Conservation (phyloP, 495 filamentous ascomycete genomes). For the Hypoxylon trugodes region DNA sequence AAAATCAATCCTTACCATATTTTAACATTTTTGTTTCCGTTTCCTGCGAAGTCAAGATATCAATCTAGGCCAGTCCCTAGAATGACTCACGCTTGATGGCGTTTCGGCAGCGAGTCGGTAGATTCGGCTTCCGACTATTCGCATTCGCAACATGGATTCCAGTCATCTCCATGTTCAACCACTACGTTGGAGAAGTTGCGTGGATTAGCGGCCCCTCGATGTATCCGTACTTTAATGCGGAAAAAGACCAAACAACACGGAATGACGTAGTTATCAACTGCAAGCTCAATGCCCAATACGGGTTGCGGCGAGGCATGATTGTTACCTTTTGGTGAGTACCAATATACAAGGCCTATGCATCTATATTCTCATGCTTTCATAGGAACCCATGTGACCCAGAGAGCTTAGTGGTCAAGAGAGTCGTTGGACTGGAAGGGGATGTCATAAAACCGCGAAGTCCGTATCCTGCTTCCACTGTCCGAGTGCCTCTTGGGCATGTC, state of each 20-base stretch:
- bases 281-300: conserved; percentile 56
- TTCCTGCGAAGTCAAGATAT: neutral
- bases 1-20: neutral
- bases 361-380: neutral
- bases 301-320: conserved; percentile 61
- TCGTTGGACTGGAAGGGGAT: conserved; percentile 76
- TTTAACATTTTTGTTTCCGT: neutral
- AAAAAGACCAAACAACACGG: conserved; percentile 64
- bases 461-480: conserved; percentile 63
- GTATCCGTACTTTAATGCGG: conserved; percentile 78
- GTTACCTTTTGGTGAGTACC: conserved; percentile 60
- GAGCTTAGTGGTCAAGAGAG: conserved; percentile 70
- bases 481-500: conserved; percentile 74
- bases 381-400: conserved; percentile 72
- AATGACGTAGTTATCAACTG: conserved; percentile 62
- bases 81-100: conserved; percentile 39
- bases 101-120: conserved; percentile 44
- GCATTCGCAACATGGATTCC: conserved; percentile 68
- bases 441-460: conserved; percentile 67
- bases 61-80: neutral
- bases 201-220: conserved; percentile 75
- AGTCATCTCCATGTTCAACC: conserved; percentile 69
- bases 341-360: neutral
- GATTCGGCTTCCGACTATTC: conserved; percentile 57
- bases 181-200: conserved; percentile 67